Evolutionary conservation across 2,329 filamentous ascomycete species (phyloP).

Genomic region (Botrytis byssoidea): DNA sequence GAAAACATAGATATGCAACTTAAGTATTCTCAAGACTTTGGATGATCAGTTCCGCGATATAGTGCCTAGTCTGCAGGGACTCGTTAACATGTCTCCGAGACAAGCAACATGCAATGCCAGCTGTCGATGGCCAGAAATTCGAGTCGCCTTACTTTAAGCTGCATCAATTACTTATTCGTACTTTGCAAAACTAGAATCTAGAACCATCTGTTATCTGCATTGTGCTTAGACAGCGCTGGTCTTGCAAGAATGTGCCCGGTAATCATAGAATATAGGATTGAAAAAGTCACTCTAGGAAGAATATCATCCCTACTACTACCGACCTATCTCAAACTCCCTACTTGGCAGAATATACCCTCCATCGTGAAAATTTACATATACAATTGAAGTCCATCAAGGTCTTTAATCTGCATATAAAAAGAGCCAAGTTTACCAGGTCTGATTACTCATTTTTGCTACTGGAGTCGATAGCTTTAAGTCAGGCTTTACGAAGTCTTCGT

Average conservation of each 20-base stretch:
- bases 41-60: too few relatives aligned
- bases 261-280: not conserved
- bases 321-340: not conserved
- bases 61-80: too few relatives aligned
- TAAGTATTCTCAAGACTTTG: too few relatives aligned
- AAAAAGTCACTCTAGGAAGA: not conserved
- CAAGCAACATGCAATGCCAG: too few relatives aligned
- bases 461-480: fast-evolving
- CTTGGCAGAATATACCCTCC: not conserved
- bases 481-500: not conserved
- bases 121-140: too few relatives aligned
- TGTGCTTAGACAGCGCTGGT: not conserved
- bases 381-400: not conserved
- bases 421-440: not conserved
- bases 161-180: not conserved
- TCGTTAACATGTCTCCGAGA: too few relatives aligned
- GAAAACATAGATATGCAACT: too few relatives aligned
- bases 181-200: not conserved
- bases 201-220: not conserved
- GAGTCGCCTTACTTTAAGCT: too few relatives aligned
- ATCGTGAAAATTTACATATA: fast-evolving
- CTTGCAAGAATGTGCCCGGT: not conserved
- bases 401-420: not conserved
- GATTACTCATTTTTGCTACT: not conserved
- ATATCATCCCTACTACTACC: not conserved